phyloP scores from a whole-genome alignment of 2,329 filamentous ascomycete genomes.

The Pleomassaria siparia region DNA sequence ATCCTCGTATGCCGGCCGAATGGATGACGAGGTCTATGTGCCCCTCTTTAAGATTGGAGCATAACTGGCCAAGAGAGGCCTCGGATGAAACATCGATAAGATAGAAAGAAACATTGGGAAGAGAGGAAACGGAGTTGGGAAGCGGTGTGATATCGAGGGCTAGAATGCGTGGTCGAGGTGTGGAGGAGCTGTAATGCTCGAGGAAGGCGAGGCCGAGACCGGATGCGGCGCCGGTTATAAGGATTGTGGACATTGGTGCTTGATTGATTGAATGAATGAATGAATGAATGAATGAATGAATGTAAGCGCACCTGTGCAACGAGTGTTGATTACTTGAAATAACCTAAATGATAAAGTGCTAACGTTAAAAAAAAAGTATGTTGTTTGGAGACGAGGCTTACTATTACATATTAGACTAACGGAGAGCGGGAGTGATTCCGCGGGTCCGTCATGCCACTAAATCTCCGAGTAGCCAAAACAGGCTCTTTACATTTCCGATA shows the following conservation, averaged over 20 bases:
- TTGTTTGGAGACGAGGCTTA: too few species aligned
- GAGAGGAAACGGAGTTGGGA: slow-evolving; percentile 1
- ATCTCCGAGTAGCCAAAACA: neutral
- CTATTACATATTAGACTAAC: too few species aligned
- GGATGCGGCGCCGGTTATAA: slow-evolving; percentile 92
- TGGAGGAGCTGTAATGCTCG: slow-evolving; percentile 21
- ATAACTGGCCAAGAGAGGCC: slow-evolving; percentile 5
- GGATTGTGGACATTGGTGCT: slow-evolving; percentile 58
- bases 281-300: neutral
- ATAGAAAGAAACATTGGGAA: slow-evolving; percentile 11
- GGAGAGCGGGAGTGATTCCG: neutral
- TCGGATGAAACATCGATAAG: slow-evolving; percentile 13
- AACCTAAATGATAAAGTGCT: too few species aligned
- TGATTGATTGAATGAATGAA: neutral
- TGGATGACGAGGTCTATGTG: slow-evolving; percentile 44
- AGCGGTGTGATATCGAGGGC: slow-evolving; percentile 22
- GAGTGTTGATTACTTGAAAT: too few species aligned
- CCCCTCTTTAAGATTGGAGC: slow-evolving; percentile 10
- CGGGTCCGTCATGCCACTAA: neutral
- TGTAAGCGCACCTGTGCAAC: too few species aligned
- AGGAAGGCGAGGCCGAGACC: slow-evolving; percentile 76
- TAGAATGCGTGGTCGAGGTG: slow-evolving; percentile 15
- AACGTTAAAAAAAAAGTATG: too few species aligned
- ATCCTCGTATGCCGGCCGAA: slow-evolving; percentile 48
- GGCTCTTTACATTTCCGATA: too few species aligned